Evolutionary conservation across 1,284 basidiomycete genomes (phyloP).

Genomic region (Irpex lacteus): DNA sequence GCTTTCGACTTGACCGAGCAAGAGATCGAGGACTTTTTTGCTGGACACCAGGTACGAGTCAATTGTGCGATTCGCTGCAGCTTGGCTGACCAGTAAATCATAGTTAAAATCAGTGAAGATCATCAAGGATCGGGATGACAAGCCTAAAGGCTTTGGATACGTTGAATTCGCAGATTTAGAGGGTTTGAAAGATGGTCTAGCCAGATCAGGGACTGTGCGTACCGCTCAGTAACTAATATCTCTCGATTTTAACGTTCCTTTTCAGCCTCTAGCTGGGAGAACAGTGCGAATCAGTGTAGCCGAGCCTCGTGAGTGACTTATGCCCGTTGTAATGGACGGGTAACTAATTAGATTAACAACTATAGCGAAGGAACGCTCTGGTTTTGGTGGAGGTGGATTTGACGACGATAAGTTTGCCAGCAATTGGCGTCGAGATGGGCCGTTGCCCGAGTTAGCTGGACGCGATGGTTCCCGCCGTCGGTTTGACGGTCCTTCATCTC

Average conservation of each 20-base stretch:
- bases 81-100: conserved; percentile 1
- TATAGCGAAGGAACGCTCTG: conserved; percentile 70
- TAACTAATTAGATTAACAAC: conserved; percentile 10
- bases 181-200: conserved; percentile 80
- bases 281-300: conserved; percentile 91
- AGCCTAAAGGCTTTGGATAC: conserved; percentile 98
- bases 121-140: conserved; percentile 87
- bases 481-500: conserved; percentile 48
- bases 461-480: conserved; percentile 63
- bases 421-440: conserved; percentile 88
- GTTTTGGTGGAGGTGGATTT: conserved; percentile 47
- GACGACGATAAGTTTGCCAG: conserved; percentile 75
- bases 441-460: conserved; percentile 63
- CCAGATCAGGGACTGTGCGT: conserved; percentile 62
- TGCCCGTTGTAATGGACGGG: conserved; percentile 3
- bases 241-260: conserved; percentile 9
- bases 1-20: conserved; percentile 88
- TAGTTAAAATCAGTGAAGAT: conserved; percentile 88
- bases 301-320: conserved; percentile 76
- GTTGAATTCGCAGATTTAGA: conserved; percentile 89
- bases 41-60: conserved; percentile 51
- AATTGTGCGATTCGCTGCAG: not conserved
- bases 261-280: conserved; percentile 72
- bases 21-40: conserved; percentile 85
- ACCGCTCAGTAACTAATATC: conserved; percentile 5